Percentiles rank a stretch among this genome's conserved stretches.
These are phyloP conservation scores for Fusarium sp. DNA, from an alignment of 2,329 filamentous ascomycete species.

Conservation along the genomic window DNA sequence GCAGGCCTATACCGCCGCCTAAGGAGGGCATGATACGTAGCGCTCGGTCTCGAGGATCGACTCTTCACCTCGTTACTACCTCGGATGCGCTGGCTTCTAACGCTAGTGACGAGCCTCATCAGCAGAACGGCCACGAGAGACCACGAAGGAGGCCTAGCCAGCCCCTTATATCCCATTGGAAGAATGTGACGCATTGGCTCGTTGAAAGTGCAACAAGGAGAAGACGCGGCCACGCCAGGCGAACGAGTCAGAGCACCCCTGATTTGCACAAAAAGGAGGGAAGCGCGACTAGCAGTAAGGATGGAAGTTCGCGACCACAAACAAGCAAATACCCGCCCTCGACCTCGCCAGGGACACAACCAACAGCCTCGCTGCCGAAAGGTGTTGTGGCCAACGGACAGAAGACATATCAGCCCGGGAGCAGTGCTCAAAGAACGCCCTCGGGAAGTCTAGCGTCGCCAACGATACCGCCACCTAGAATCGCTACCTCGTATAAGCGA, in stretches of 20 bases:
- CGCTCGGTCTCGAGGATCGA: conserved; percentile 84
- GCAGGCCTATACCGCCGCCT: conserved; percentile 84
- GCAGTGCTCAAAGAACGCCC: conserved; percentile 41
- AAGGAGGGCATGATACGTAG: conserved; percentile 82
- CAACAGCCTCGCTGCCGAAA: conserved; percentile 64
- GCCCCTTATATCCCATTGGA: conserved; percentile 73
- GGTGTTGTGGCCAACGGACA: conserved; percentile 68
- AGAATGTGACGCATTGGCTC: conserved; percentile 76
- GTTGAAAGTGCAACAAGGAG: conserved; percentile 72
- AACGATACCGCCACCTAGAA: conserved; percentile 50
- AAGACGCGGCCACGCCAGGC: conserved; percentile 64
- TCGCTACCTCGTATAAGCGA: conserved; percentile 70
- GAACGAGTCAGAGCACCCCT: conserved; percentile 71
- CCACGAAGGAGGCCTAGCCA: conserved; percentile 71
- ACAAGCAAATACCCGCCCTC: conserved; percentile 70
- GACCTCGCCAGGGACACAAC: conserved; percentile 54
- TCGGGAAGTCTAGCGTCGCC: conserved; percentile 50
- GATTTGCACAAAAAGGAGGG: conserved; percentile 69
- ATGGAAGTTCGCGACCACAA: conserved; percentile 71
- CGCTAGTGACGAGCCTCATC: conserved; percentile 49
- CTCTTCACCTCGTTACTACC: conserved; percentile 86
- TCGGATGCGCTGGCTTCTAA: conserved; percentile 64
- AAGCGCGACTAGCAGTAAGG: conserved; percentile 63
- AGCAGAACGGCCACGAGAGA: conserved; percentile 59
- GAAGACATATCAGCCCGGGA: conserved; percentile 47